Evolutionary conservation across 2,329 filamentous ascomycete species (phyloP).

Genomic region (Volutella citrinella): DNA sequence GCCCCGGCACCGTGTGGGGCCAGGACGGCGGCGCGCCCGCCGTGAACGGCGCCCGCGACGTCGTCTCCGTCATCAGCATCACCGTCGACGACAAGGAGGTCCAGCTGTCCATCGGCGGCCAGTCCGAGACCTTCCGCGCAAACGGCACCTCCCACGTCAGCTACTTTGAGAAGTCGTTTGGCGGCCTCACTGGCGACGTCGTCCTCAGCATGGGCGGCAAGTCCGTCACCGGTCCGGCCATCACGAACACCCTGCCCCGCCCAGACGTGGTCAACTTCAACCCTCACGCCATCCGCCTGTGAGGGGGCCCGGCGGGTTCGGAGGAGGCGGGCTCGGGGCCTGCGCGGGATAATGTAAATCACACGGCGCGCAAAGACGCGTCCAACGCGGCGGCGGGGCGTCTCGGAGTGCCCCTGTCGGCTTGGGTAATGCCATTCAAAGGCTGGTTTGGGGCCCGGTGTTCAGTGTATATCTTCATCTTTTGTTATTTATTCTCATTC

Average conservation of each 20-base stretch:
- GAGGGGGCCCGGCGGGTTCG: too few relatives aligned
- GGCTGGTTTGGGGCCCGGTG: too few relatives aligned
- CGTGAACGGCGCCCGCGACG: constrained; percentile 24
- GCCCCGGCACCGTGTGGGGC: constrained; percentile 31
- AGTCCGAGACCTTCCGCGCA: constrained; percentile 12
- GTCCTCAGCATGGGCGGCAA: constrained; percentile 17
- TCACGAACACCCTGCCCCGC: constrained; percentile 12
- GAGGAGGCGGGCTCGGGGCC: too few relatives aligned
- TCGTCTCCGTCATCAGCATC: constrained; percentile 32
- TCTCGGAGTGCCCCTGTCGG: too few relatives aligned
- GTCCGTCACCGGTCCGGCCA: constrained; percentile 12
- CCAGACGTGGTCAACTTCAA: constrained; percentile 24
- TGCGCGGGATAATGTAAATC: too few relatives aligned
- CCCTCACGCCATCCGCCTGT: constrained; percentile 16
- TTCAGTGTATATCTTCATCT: too few relatives aligned
- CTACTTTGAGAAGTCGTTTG: constrained; percentile 21
- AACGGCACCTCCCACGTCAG: constrained; percentile 13
- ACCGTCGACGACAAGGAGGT: constrained; percentile 24
- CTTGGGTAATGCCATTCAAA: too few relatives aligned
- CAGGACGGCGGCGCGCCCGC: constrained; percentile 21
- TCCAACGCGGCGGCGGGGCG: too few relatives aligned
- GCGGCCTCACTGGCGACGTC: constrained; percentile 12
- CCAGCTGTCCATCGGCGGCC: constrained; percentile 30
- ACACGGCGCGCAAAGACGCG: too few relatives aligned
- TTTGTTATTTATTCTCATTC: too few relatives aligned